These are phyloP conservation scores for Salix dunnii DNA, from an alignment of 345 rosid species.

Conservation along the genomic window DNA sequence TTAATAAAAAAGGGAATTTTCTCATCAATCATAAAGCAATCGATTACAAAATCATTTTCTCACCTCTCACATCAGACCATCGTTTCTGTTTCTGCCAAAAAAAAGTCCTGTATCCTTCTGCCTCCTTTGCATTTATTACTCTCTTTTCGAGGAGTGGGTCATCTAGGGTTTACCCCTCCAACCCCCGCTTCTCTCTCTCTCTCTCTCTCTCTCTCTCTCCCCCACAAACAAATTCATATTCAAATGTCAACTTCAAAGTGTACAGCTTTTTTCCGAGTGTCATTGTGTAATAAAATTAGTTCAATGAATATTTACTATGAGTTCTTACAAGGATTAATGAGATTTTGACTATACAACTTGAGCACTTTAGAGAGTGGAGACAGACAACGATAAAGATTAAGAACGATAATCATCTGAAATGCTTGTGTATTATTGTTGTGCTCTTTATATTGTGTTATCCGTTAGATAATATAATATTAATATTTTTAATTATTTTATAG, in stretches of 20 bases:
- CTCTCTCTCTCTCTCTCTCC: background rate
- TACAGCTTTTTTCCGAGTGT: conserved; percentile 25
- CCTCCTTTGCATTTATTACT: conserved; percentile 23
- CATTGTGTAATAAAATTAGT: background rate
- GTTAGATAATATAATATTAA: too few species aligned
- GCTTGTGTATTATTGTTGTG: too few species aligned
- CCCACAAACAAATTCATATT: background rate
- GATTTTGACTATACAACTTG: background rate
- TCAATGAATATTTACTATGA: background rate
- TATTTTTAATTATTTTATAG: too few species aligned
- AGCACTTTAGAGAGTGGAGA: background rate
- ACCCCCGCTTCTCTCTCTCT: background rate
- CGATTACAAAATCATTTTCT: conserved; percentile 50
- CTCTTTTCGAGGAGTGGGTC: conserved; percentile 32
- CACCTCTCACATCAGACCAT: conserved; percentile 30
- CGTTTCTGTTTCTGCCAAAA: conserved; percentile 21
- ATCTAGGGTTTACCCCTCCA: conserved; percentile 18
- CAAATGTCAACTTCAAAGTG: conserved; percentile 26
- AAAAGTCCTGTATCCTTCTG: conserved; percentile 25
- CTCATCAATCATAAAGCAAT: conserved; percentile 49
- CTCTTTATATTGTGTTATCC: too few species aligned
- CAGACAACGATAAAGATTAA: too few species aligned
- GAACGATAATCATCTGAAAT: too few species aligned
- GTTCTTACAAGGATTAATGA: background rate
- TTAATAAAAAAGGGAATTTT: background rate